These are phyloP conservation scores for Aspergillus mulundensis DNA, from an alignment of 495 filamentous ascomycete species.

Conservation along the genomic window DNA sequence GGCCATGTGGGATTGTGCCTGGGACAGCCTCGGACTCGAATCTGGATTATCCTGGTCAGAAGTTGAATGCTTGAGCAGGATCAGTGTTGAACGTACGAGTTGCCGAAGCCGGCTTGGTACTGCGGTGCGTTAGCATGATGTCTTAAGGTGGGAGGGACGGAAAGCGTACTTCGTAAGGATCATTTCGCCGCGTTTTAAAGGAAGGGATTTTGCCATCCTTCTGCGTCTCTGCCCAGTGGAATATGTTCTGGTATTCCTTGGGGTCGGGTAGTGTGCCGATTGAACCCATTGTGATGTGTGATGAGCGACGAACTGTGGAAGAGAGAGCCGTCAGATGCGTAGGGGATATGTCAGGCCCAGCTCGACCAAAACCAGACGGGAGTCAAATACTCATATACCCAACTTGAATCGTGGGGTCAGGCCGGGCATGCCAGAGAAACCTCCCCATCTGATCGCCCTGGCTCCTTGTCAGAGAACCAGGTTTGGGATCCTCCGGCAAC, in stretches of 20 bases:
- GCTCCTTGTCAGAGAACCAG: background rate
- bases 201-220: constrained; percentile 47
- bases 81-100: constrained; percentile 36
- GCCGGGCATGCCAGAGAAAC: background rate
- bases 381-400: background rate
- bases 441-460: background rate
- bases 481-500: background rate
- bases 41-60: constrained; percentile 28
- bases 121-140: constrained; percentile 20
- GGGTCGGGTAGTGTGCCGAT: constrained; percentile 26
- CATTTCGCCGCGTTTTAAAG: constrained; percentile 46
- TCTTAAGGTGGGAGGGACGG: constrained; percentile 1
- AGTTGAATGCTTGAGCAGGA: constrained; percentile 20
- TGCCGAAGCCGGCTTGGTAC: constrained; percentile 54
- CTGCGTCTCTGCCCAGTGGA: constrained; percentile 57
- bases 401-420: background rate
- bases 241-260: constrained; percentile 52
- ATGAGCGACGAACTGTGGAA: background rate
- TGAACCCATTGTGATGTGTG: constrained; percentile 24
- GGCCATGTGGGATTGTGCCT: constrained; percentile 46
- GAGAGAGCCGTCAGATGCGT: background rate
- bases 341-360: background rate
- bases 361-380: background rate
- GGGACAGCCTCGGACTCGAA: constrained; percentile 46
- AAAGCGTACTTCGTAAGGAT: constrained; percentile 46